phyloP scores from a whole-genome alignment of 768 basidiomycete species.

The Pluteus cervinus region DNA sequence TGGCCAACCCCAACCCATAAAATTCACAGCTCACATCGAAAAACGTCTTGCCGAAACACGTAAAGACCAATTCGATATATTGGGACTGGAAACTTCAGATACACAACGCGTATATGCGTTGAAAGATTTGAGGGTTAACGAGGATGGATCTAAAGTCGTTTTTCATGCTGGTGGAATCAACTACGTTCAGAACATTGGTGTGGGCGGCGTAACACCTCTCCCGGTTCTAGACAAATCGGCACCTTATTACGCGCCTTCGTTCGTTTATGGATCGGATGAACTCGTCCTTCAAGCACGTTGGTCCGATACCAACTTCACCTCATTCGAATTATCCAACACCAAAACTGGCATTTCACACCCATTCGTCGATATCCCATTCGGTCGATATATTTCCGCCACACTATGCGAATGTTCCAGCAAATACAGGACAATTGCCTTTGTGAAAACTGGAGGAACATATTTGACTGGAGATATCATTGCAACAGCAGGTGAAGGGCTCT shows the following conservation, averaged over 20 bases:
- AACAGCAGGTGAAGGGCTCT: constrained; percentile 57
- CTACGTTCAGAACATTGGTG: constrained; percentile 40
- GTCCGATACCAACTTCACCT: constrained; percentile 58
- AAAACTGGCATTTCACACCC: constrained; percentile 36
- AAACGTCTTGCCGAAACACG: constrained; percentile 61
- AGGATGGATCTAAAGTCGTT: constrained; percentile 43
- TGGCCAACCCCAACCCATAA: constrained; percentile 40
- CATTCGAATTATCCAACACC: constrained; percentile 60
- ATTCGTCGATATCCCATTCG: constrained; percentile 52
- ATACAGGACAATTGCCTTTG: constrained; percentile 49
- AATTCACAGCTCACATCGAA: constrained; percentile 58
- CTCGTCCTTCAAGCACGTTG: constrained; percentile 62
- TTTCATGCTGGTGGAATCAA: constrained; percentile 67
- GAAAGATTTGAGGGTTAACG: constrained; percentile 52
- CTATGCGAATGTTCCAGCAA: constrained; percentile 40
- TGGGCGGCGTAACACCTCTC: constrained; percentile 25
- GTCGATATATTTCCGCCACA: constrained; percentile 58
- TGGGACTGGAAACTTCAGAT: constrained; percentile 45
- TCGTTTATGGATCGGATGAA: constrained; percentile 43
- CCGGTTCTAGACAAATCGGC: constrained; percentile 42
- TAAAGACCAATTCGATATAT: constrained; percentile 40
- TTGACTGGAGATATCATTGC: constrained; percentile 62
- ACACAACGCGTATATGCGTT: constrained; percentile 58
- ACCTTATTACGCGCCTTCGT: constrained; percentile 65
- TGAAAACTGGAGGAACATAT: constrained; percentile 54